A percentile compares a stretch with the other conserved stretches of the same genome.
These are phyloP conservation scores for Cladosporium sp. DNA, from an alignment of 2,329 filamentous ascomycete species.

Conservation along the genomic window DNA sequence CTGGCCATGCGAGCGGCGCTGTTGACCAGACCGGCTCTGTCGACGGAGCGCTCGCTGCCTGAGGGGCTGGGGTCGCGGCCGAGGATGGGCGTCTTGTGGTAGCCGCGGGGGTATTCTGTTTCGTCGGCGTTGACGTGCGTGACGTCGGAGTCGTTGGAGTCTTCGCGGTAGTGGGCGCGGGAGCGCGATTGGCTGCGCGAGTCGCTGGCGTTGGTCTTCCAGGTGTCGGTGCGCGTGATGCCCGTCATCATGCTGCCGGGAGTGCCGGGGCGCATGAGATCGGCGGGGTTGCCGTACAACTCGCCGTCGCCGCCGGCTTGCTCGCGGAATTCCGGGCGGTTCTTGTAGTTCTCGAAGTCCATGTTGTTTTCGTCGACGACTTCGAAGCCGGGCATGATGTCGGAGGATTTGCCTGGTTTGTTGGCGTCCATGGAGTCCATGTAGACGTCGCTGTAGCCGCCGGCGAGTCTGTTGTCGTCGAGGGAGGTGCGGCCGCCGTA, in stretches of 20 bases:
- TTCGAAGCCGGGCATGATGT: constrained; percentile 57
- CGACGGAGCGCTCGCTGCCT: constrained; percentile 21
- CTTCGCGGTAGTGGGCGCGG: constrained; percentile 10
- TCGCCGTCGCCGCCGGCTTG: constrained; percentile 72
- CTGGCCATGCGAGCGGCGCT: constrained; percentile 28
- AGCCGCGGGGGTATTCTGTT: constrained; percentile 43
- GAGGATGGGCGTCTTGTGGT: constrained; percentile 41
- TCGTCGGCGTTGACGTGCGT: constrained; percentile 27
- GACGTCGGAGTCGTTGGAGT: constrained; percentile 24
- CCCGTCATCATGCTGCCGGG: constrained; percentile 47
- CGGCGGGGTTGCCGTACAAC: constrained; percentile 52
- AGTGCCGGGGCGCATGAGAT: constrained; percentile 58
- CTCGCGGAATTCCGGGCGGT: constrained; percentile 79
- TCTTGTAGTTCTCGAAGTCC: constrained; percentile 89
- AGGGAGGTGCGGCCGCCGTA: constrained; percentile 69
- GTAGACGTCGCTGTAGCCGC: constrained; percentile 78
- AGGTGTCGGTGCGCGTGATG: constrained; percentile 25
- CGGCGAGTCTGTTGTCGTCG: constrained; percentile 58
- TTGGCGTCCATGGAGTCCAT: constrained; percentile 70
- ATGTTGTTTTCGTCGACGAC: constrained; percentile 80
- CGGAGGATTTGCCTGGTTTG: constrained; percentile 54
- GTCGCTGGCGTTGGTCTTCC: constrained; percentile 24
- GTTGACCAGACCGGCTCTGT: constrained; percentile 17
- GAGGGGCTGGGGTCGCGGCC: constrained; percentile 41
- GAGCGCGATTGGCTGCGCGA: constrained; percentile 24